Base-by-base conservation (phyloP, 805 yeast species). In the Scheffersomyces amazonensis region DNA sequence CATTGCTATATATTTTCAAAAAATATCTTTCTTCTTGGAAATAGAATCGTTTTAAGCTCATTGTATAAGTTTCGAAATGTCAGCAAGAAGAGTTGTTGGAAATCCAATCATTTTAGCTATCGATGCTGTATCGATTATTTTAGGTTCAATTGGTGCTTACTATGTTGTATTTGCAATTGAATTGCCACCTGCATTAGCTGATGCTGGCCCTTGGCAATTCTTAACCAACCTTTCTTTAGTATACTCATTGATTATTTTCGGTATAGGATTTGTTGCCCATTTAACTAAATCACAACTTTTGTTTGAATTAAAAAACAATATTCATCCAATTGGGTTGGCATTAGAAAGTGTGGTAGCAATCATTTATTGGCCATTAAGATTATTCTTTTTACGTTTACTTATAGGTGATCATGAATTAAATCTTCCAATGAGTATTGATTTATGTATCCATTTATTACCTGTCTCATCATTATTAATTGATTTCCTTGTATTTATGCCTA, bases 181-280 rank as follows among this genome's bases (percentile, higher is more conserved):
- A 11, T 58, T 84, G 18, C 88, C 89, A 1, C 63, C 59, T 1
- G 64, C 59, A 25, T 57, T 83, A 19, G 63, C 52, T 2, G 56
- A 61, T 16, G 91, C 81, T 1, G 91, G 91, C 2, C 84, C 77
- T 40, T 73, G 72, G 60, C 91, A 85, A 52, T 85, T 85, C 53
- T 64, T 84, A 35, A 85, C 93, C 3, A 83, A 82, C 52, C 50
- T 83, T n/a, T 74, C 83, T 7, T 66, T 82, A 22, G 50, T 60
- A 1, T 51, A 73, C 13, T 72, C 85, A 2, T 46, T 78, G 8
- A 40, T 71, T 31, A 70, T 73, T 42, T 70, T 66, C 40, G 32
- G 50, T 12, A 30, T 71, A 25, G 75, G 75, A 16, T 47, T 67
- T 18, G 13, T 58, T 9, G 62, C 72, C 32, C 76, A 68, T 48